Base-by-base conservation (phyloP, 495 filamentous ascomycete genomes). In the Podospora fimiseda region DNA sequence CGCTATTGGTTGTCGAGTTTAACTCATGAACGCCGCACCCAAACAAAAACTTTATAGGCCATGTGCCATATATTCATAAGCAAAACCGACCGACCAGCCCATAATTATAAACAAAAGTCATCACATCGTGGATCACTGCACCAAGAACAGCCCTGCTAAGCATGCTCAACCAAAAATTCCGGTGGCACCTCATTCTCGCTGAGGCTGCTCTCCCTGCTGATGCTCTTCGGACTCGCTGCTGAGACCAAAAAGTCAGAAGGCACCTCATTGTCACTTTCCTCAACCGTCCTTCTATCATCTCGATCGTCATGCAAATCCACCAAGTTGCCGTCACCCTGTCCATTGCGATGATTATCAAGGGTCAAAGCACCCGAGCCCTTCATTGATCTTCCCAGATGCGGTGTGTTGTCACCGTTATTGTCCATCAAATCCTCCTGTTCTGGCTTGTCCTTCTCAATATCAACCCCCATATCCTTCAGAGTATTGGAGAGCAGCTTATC, bases 401-500 rank as follows among this genome's bases (percentile, higher is more conserved):
- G 60, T 6, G 58, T 64, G 9, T 41, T n/a, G 23, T 36, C 48
- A 13, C 53, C 48, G 1, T 61, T 40, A 1, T 59, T 47, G 9
- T 53, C 55, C 9, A n/a, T n/a, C n/a, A n/a, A n/a, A n/a, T n/a
- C n/a, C n/a, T n/a, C n/a, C n/a, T n/a, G n/a, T n/a, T n/a, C n/a
- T n/a, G n/a, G n/a, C n/a, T 53, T 56, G 16, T 51, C 47, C 14
- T 0, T 49, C 30, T 46, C 23, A 7, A 24, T 6, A 6, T 57
- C 48, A 18, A 59, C 48, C n/a, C 21, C 53, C 45, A 27, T 21
- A 1, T 49, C 33, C 24, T 19, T 9, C 11, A 88, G 65, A 2
- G 72, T 74, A 15, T 70, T 74, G 27, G 77, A 69, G 45, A 97
- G 70, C 56, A 95, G 76, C 1, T 69, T 69, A 50, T 79, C 75